A percentile compares a stretch with the other conserved stretches of the same genome.
Conservation (phyloP, 768 basidiomycete genomes). For the Tricholoma terreum region DNA sequence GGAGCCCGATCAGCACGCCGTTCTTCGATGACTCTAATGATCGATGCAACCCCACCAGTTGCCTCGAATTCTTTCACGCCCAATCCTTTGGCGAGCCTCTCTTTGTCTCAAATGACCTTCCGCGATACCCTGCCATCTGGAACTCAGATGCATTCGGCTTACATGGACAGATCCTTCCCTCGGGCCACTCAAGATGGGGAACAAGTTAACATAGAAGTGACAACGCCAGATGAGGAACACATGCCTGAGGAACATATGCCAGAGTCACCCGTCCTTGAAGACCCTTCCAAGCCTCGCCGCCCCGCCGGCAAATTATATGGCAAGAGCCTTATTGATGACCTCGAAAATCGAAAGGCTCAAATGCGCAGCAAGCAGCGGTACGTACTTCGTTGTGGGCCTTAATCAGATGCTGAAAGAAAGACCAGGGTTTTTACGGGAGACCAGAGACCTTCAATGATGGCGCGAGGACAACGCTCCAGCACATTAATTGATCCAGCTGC, state of each 20-base stretch:
- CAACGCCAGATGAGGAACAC: conserved; percentile 33
- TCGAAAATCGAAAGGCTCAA: conserved; percentile 77
- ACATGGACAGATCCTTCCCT: conserved; percentile 59
- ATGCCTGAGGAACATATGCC: conserved; percentile 24
- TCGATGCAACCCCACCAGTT: conserved; percentile 35
- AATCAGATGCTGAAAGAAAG: conserved; percentile 1
- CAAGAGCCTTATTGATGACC: conserved; percentile 85
- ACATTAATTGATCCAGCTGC: conserved; percentile 74
- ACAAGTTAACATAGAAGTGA: conserved; percentile 52
- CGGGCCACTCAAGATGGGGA: conserved; percentile 79
- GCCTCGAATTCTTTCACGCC: conserved; percentile 72
- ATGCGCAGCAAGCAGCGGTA: conserved; percentile 86
- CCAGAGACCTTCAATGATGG: conserved; percentile 91
- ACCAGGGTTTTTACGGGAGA: conserved; percentile 84
- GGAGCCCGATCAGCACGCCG: conserved; percentile 61
- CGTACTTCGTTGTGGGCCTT: conserved; percentile 11
- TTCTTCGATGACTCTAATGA: conserved; percentile 36
- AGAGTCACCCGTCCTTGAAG: conserved; percentile 21
- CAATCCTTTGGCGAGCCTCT: conserved; percentile 70
- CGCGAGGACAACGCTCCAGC: conserved; percentile 57
- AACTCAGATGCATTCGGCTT: conserved; percentile 62
- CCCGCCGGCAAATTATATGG: conserved; percentile 84
- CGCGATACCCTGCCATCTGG: conserved; percentile 74
- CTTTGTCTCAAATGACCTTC: conserved; percentile 82
- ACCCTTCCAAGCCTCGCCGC: conserved; percentile 38